Evolutionary conservation across 2,329 filamentous ascomycete species (phyloP).

Genomic region (Diaporthe amygdali): DNA sequence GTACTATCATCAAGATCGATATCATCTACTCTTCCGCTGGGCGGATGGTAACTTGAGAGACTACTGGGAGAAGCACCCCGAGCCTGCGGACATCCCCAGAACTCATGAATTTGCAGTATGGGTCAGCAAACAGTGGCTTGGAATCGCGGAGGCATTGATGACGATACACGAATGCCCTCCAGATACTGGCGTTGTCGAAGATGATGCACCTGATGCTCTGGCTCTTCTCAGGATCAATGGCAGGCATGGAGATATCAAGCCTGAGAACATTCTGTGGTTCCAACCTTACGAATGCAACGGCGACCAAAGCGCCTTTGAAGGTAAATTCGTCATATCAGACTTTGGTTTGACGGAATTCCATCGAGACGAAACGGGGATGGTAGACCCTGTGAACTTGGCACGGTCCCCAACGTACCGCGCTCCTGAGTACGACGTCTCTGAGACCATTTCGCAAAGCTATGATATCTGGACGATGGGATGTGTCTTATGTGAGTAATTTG

Average conservation of each 20-base stretch:
- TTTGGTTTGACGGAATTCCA: conserved; percentile 22
- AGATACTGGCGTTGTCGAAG: neutral
- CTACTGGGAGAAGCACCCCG: neutral
- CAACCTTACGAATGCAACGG: neutral
- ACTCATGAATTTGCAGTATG: neutral
- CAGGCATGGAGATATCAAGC: conserved; percentile 26
- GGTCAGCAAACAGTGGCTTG: neutral
- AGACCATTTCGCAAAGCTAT: conserved; percentile 7
- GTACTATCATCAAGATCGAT: neutral
- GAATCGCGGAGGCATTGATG: neutral
- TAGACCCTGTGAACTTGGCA: neutral
- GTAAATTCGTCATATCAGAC: conserved; percentile 24
- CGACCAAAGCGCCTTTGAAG: neutral
- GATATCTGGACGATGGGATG: conserved; percentile 12
- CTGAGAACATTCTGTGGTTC: conserved; percentile 25
- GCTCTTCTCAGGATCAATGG: neutral
- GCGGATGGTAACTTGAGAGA: conserved; percentile 14
- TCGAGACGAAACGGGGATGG: neutral
- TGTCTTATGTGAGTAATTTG: neutral
- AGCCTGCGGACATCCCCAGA: neutral
- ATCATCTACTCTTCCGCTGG: conserved; percentile 10
- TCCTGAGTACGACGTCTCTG: conserved; percentile 6
- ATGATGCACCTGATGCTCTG: neutral
- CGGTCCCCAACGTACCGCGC: neutral
- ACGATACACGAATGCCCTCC: conserved; percentile 11